phyloP scores from a whole-genome alignment of 2,329 filamentous ascomycete genomes.

The Botrytis sinoallii region DNA sequence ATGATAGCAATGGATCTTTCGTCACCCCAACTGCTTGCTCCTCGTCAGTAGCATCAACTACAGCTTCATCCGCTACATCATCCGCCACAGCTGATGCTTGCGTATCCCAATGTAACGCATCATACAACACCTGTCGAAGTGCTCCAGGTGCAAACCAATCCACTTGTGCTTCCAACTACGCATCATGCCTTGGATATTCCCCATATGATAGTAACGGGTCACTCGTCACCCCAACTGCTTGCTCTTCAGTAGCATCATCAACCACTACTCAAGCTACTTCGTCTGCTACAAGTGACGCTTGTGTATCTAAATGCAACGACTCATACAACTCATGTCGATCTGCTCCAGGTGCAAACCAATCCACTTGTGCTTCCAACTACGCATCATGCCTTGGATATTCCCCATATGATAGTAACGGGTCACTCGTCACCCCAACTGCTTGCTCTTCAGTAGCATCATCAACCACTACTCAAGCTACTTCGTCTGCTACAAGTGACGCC shows the following conservation, averaged over 20 bases:
- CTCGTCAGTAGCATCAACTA: background rate
- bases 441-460: background rate
- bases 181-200: no score
- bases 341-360: background rate
- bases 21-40: slow-evolving; percentile 1
- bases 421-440: background rate
- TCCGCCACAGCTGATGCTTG: background rate
- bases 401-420: background rate
- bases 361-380: background rate
- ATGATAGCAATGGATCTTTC: background rate
- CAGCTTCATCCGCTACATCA: background rate
- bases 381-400: background rate
- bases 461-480: background rate
- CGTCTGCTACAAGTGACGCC: background rate
- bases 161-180: no score
- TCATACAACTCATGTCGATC: background rate
- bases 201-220: no score
- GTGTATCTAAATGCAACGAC: no score
- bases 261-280: no score
- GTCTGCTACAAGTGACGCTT: no score
- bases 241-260: no score
- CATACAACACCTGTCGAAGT: no score
- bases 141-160: no score
- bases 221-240: no score
- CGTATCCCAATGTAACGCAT: background rate